Evolutionary conservation across 805 yeast species (phyloP), one percentile per base, ranked within the genome.

Genomic region (Yamadazyma akitaensis): DNA sequence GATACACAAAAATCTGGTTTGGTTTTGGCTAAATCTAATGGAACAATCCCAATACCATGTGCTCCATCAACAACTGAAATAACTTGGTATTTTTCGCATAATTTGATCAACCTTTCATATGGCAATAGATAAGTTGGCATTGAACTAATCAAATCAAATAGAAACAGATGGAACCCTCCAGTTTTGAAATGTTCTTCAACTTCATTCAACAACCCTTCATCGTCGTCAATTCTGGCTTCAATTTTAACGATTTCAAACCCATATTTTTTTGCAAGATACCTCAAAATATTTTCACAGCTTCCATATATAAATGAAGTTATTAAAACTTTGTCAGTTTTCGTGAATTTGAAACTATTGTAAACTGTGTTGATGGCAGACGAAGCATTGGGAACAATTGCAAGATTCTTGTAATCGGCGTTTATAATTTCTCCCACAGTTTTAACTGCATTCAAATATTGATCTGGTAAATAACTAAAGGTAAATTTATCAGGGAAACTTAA

Each of bases 41-140:
- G 74, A 26, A 78, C 54, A 45, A 73, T 63, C 0, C 92, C 92
- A 31, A 80, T 69, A 1, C 80, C 76, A 57, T 85, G 92, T 5
- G 91, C 92, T 12, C 85, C 92, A 59, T 85, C 92, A 21, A 85
- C 73, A 37, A 82, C 62, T 3, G 87, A 78, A 39, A 81, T 50
- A 4, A 79, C 77, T 12, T 64, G 61, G 40, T 77, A 62, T 42
- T 75, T 61, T 12, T 64, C 59, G 51, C 88, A 80, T 36, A 78
- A 54, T 6, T 58, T 50, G 2, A 72, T 67, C 39, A 85, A 52
- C 43, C 67, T 57, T 49, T 73, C 72, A 59, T 72, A 84, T 0
- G 94, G 92, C 25, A 84, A 53, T 18, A 61, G 54, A 4, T 75
- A 75, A 8, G 84, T 84, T 2, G 94, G 92, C 79, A 76, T 73